Evolutionary conservation across 352 stramenopile species (phyloP).

Genomic region (Phytopythium aichiense): DNA sequence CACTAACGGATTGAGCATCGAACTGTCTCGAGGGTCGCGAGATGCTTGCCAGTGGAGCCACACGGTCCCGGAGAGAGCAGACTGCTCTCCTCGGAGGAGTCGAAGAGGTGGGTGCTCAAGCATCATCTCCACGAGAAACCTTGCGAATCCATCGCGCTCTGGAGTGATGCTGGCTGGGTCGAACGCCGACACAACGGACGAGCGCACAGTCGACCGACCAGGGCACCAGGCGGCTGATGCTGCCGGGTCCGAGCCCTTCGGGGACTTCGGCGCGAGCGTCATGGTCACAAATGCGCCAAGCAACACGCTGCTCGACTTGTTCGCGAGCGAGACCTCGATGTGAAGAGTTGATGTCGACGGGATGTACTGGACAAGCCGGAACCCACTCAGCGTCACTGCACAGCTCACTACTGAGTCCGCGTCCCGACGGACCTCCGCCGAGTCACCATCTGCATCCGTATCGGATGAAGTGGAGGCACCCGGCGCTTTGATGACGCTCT

Average conservation of each 20-base stretch:
- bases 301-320: not conserved
- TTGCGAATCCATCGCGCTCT: no score
- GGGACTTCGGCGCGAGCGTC: not conserved
- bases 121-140: not conserved
- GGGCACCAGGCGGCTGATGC: not conserved
- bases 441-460: not conserved
- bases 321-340: not conserved
- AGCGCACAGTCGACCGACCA: not conserved
- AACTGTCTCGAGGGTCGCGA: not conserved
- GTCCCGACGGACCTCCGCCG: not conserved
- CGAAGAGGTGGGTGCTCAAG: not conserved
- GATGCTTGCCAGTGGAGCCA: conserved; percentile 26
- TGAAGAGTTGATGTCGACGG: not conserved
- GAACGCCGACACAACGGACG: not conserved
- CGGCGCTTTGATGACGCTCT: not conserved
- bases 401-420: not conserved
- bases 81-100: not conserved
- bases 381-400: not conserved
- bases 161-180: not conserved
- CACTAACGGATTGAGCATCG: not conserved
- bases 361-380: not conserved
- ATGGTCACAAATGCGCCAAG: not conserved
- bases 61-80: conserved; percentile 12
- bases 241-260: not conserved
- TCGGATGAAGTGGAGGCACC: not conserved